A percentile compares a stretch with the other conserved stretches of the same genome.
phyloP scores from a whole-genome alignment of 352 stramenopile species.

The Phytophthora crassamura region DNA sequence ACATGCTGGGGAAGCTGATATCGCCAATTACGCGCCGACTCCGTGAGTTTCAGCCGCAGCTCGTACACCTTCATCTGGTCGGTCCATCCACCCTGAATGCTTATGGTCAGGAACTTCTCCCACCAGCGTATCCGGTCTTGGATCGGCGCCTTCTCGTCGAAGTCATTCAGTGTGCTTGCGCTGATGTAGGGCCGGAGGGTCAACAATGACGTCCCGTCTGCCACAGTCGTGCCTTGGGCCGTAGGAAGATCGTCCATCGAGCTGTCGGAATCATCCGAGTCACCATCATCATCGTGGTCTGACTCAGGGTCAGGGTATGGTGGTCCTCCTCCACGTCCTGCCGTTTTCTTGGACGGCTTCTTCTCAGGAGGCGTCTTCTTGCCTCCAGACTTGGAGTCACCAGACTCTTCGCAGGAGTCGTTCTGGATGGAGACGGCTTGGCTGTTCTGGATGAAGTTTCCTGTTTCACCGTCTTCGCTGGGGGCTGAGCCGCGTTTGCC shows the following conservation, averaged over 20 bases:
- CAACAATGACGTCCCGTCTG: background rate
- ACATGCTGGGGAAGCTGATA: too few species aligned
- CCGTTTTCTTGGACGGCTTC: background rate
- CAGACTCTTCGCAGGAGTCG: too few species aligned
- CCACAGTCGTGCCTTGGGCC: background rate
- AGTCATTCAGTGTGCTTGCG: background rate
- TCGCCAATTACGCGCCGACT: background rate
- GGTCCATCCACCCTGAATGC: background rate
- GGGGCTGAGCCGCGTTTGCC: too few species aligned
- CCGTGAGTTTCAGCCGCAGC: background rate
- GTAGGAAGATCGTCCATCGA: background rate
- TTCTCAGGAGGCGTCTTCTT: background rate
- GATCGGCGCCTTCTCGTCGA: background rate
- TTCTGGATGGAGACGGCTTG: too few species aligned
- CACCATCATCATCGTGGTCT: background rate
- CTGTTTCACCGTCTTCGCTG: too few species aligned
- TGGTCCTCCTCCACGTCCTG: background rate
- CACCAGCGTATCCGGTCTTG: background rate
- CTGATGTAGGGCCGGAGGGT: background rate
- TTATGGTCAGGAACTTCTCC: conserved; percentile 1
- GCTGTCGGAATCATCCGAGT: background rate
- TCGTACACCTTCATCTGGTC: background rate
- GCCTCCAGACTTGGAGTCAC: background rate
- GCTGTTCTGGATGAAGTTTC: too few species aligned
- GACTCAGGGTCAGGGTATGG: background rate